Evolutionary conservation across 1,139 yeast species (phyloP).

Genomic region (Suhomyces bolitotheri): DNA sequence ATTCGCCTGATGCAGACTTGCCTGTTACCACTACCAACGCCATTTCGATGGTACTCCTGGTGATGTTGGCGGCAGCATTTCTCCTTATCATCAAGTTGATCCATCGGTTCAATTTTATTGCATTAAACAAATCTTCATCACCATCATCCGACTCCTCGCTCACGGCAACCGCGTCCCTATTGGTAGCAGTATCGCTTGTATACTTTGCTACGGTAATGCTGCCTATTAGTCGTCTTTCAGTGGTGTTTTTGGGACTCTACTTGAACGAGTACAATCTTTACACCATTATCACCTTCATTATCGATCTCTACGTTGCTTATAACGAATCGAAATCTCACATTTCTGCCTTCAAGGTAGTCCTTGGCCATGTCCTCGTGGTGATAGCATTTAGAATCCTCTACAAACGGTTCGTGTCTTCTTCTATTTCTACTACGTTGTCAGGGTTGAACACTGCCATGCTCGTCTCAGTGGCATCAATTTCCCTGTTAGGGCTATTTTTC

Average conservation of each 20-base stretch:
- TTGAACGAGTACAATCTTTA: conserved; percentile 30
- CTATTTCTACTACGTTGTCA: conserved; percentile 10
- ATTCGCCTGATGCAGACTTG: conserved; percentile 5
- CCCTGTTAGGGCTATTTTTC: conserved; percentile 7
- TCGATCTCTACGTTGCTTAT: conserved; percentile 21
- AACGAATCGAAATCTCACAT: conserved; percentile 12
- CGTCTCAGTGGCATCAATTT: conserved; percentile 3
- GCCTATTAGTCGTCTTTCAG: conserved; percentile 25
- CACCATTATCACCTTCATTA: conserved; percentile 25
- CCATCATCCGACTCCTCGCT: conserved; percentile 3
- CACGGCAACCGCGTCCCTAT: conserved; percentile 15
- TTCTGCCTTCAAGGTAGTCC: conserved; percentile 12
- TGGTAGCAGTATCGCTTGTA: conserved; percentile 15
- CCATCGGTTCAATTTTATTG: conserved; percentile 9
- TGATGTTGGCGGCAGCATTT: conserved; percentile 19
- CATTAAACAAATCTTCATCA: conserved; percentile 2
- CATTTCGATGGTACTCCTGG: conserved; percentile 13
- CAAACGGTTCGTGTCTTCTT: conserved; percentile 14
- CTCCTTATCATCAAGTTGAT: conserved; percentile 18
- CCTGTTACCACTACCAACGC: conserved; percentile 1
- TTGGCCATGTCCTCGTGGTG: conserved; percentile 23
- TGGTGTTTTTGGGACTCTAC: conserved; percentile 29
- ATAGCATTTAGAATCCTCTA: conserved; percentile 20
- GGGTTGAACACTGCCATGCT: conserved; percentile 10
- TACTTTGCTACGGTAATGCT: conserved; percentile 20